Evolutionary conservation across 2,329 filamentous ascomycete species (phyloP), one percentile per base, ranked within the genome.

Genomic region (Aspergillus aculeatinus): DNA sequence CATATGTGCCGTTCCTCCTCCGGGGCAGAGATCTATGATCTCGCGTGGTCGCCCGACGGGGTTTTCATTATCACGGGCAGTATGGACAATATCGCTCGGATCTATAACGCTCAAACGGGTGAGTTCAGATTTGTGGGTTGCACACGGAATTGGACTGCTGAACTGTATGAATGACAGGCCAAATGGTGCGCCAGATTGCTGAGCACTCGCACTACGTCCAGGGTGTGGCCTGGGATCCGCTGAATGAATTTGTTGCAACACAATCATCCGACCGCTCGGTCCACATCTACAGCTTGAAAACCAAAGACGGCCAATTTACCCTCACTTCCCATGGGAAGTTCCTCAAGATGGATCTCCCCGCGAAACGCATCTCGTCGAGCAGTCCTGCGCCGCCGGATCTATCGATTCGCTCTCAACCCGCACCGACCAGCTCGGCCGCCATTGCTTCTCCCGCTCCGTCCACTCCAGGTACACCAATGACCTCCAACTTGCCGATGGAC

Each of bases 161-260:
- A 71, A 71, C 66, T 68, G 50, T 71, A 50, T 58, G 54, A 29
- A 51, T 33, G 44, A 21, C 50, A 86, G 84, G 84, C 19, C 80
- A 83, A 75, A 82, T 93, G 65, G 89, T 97, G 60, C 89, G 94
- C 61, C 94, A 97, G 75, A 96, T 98, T 65, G 94, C 94, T 55
- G 94, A 98, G 75, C 94, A 98, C 78, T 96, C 92, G 70, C 95
- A 99, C 76, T 99, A 97, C 75, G 95, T 99, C 19, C 95, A 99
- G 78, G 95, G 95, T 51, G 96, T 99, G 7, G 90, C 95, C 4
- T 99, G 95, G 96, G 96, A 99, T 79, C 96, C 95, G 25, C 80
- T 97, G 58, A 98, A 98, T 78, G 95, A 99, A 79, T 99, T 93
- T 75, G 93, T 99, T 61, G 95, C 95, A 42, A 99, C 95, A 1